A percentile compares a stretch with the other conserved stretches of the same genome.
These are phyloP conservation scores for Lasiosphaeriaceae sp. DNA, from an alignment of 495 filamentous ascomycete genomes.

Conservation along the genomic window DNA sequence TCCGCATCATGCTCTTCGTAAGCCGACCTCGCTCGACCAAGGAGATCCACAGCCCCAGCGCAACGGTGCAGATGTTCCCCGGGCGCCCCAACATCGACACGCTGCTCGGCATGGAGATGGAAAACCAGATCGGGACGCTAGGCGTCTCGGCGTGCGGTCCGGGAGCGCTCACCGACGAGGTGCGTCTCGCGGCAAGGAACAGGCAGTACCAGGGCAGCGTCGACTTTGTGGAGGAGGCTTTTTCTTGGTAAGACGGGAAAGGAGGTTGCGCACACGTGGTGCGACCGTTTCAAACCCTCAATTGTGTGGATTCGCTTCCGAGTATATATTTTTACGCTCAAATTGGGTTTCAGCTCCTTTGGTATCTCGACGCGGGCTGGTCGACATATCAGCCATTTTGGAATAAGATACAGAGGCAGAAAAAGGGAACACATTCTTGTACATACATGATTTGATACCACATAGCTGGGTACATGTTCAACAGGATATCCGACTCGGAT, in stretches of 20 bases:
- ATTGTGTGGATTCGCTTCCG: too few relatives aligned
- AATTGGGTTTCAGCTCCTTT: too few relatives aligned
- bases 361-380: too few relatives aligned
- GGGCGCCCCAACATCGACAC: slow-evolving; percentile 58
- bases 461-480: too few relatives aligned
- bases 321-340: too few relatives aligned
- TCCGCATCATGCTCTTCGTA: slow-evolving; percentile 84
- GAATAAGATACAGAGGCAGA: background rate
- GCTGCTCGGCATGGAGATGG: slow-evolving; percentile 74
- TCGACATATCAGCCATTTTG: too few relatives aligned
- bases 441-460: background rate
- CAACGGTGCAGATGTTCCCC: slow-evolving; percentile 85
- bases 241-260: slow-evolving; percentile 66
- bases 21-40: slow-evolving; percentile 74
- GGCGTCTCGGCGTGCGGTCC: slow-evolving; percentile 86
- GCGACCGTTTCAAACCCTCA: too few relatives aligned
- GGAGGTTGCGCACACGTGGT: too few relatives aligned
- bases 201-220: slow-evolving; percentile 63
- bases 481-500: too few relatives aligned
- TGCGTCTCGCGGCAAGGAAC: slow-evolving; percentile 65
- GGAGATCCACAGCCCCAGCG: slow-evolving; percentile 76
- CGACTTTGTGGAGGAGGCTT: slow-evolving; percentile 93
- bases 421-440: background rate
- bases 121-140: slow-evolving; percentile 73
- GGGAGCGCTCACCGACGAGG: slow-evolving; percentile 84